A percentile compares a stretch with the other conserved stretches of the same genome.
Evolutionary conservation across 495 filamentous ascomycete genomes (phyloP).

Genomic region (Daldinia vernicosa): DNA sequence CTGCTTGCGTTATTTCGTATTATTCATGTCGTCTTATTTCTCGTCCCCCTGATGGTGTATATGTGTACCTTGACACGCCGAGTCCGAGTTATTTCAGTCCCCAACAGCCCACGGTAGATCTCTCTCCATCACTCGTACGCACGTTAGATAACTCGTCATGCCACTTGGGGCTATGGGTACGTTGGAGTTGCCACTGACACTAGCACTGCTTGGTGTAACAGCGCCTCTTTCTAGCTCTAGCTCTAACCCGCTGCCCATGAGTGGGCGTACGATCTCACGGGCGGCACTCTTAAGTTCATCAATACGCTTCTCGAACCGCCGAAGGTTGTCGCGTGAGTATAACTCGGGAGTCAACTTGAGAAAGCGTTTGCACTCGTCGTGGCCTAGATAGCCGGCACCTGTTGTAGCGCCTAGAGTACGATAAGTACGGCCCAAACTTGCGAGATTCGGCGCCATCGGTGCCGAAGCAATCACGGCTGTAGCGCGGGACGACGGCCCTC

Average conservation of each 20-base stretch:
- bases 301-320: conserved; percentile 82
- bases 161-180: conserved; percentile 25
- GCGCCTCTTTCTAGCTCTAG: conserved; percentile 63
- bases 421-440: conserved; percentile 72
- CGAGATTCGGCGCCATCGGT: conserved; percentile 49
- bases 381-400: conserved; percentile 71
- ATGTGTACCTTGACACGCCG: not conserved
- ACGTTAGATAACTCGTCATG: conserved; percentile 78
- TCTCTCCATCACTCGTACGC: conserved; percentile 75
- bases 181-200: conserved; percentile 48
- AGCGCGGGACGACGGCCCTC: conserved; percentile 25
- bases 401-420: conserved; percentile 70
- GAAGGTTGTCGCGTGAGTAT: conserved; percentile 76
- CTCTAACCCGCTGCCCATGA: conserved; percentile 86
- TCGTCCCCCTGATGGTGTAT: not conserved
- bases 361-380: conserved; percentile 89
- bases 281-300: conserved; percentile 88
- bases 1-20: conserved; percentile 9
- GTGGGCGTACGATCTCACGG: conserved; percentile 80
- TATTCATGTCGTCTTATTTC: conserved; percentile 17
- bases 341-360: conserved; percentile 77
- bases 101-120: conserved; percentile 78
- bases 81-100: conserved; percentile 28
- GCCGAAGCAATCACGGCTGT: conserved; percentile 33
- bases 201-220: conserved; percentile 31